A percentile compares a stretch with the other conserved stretches of the same genome.
Conservation (phyloP, 2,329 filamentous ascomycete species). For the Ambrosiella cleistominuta region DNA sequence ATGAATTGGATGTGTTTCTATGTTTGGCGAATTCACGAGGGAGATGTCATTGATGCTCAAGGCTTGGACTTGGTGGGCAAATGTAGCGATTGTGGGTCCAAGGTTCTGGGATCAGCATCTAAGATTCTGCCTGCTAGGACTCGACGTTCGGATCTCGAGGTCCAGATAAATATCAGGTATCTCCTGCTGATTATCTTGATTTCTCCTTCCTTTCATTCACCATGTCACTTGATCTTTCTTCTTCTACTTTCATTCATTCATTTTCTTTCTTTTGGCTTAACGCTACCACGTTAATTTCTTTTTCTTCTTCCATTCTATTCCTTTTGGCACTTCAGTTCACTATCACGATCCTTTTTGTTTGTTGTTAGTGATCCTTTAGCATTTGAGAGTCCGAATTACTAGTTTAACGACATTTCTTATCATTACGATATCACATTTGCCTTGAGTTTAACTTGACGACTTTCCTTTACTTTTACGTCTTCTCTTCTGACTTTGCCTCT, state of each 20-base stretch:
- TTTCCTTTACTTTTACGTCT: not conserved
- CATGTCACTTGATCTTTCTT: constrained; percentile 1
- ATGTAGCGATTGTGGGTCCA: too few relatives aligned
- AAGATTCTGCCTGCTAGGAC: not conserved
- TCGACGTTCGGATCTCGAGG: not conserved
- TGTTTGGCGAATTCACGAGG: too few relatives aligned
- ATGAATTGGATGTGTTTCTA: too few relatives aligned
- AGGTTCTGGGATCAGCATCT: too few relatives aligned
- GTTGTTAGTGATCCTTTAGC: not conserved
- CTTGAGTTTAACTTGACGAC: not conserved
- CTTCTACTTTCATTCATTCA: not conserved
- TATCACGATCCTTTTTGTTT: not conserved
- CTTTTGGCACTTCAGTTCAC: not conserved
- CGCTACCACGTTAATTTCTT: not conserved
- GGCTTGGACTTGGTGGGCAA: too few relatives aligned
- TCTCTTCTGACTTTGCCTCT: not conserved
- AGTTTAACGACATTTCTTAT: not conserved
- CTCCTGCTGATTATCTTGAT: not conserved
- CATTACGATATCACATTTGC: not conserved
- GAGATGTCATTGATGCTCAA: too few relatives aligned
- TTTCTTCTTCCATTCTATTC: not conserved
- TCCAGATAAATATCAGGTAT: not conserved
- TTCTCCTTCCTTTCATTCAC: constrained; percentile 1
- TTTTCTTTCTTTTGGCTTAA: constrained; percentile 2
- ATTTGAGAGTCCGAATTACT: not conserved